Evolutionary conservation across 768 basidiomycete species (phyloP).

Genomic region (Hygrophorus russula): DNA sequence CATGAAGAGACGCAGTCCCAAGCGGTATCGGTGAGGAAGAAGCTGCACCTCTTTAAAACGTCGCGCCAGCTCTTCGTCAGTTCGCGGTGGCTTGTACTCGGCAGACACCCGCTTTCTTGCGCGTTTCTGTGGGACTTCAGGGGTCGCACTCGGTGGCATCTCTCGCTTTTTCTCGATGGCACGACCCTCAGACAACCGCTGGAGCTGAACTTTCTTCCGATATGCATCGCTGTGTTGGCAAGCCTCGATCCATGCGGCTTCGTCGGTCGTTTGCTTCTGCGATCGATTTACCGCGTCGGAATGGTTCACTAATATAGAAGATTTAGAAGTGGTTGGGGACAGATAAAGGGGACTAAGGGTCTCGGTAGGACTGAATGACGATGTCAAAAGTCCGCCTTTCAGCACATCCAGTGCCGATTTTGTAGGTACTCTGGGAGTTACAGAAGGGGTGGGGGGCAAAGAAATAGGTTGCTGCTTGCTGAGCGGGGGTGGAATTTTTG

Average conservation of each 20-base stretch:
- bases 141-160: constrained; percentile 9
- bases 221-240: constrained; percentile 51
- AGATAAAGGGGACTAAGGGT: constrained; percentile 33
- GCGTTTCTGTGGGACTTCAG: constrained; percentile 26
- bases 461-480: constrained; percentile 31
- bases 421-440: constrained; percentile 16
- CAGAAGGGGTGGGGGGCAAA: constrained; percentile 34
- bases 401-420: constrained; percentile 22
- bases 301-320: constrained; percentile 6
- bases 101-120: constrained; percentile 26
- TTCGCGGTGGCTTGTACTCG: constrained; percentile 41
- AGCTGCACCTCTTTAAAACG: constrained; percentile 56
- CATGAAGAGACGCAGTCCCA: constrained; percentile 8
- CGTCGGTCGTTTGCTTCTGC: constrained; percentile 32
- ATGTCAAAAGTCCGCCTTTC: constrained; percentile 17
- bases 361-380: constrained; percentile 17
- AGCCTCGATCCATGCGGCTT: constrained; percentile 51
- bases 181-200: constrained; percentile 10
- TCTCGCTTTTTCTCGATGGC: constrained; percentile 22
- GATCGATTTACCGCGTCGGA: background rate
- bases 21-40: constrained; percentile 9
- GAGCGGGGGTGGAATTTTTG: constrained; percentile 27
- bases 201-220: constrained; percentile 32
- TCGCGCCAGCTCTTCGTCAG: constrained; percentile 54
- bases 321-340: constrained; percentile 20